These are phyloP conservation scores for Leishmania martiniquensis DNA, from an alignment of 208 protist species.

Conservation along the genomic window DNA sequence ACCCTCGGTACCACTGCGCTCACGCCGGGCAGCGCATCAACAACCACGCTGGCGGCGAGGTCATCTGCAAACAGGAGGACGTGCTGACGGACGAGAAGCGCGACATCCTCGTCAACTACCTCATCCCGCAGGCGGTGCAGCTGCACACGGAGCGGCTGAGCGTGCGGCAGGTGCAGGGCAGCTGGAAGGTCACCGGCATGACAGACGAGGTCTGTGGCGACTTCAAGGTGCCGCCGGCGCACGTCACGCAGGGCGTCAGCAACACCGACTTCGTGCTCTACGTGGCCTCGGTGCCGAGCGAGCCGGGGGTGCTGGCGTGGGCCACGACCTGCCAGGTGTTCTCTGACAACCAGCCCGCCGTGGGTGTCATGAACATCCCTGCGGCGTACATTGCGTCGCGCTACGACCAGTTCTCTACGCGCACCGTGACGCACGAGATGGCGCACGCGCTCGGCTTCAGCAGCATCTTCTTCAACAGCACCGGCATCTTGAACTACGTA, in stretches of 20 bases:
- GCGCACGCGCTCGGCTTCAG: too few relatives aligned
- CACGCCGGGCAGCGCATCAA: conserved; percentile 11
- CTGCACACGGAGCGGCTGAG: conserved; percentile 58
- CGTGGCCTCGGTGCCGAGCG: conserved; percentile 42
- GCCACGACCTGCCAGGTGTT: too few relatives aligned
- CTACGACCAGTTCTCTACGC: too few relatives aligned
- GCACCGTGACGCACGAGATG: too few relatives aligned
- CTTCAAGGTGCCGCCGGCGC: conserved; percentile 12
- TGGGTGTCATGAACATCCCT: too few relatives aligned
- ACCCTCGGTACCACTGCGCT: conserved; percentile 43
- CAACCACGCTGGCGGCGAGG: conserved; percentile 23
- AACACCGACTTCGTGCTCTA: conserved; percentile 73
- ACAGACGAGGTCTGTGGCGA: not conserved
- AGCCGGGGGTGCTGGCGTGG: too few relatives aligned
- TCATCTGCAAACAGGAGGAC: conserved; percentile 28
- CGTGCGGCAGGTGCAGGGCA: conserved; percentile 29
- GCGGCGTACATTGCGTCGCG: too few relatives aligned
- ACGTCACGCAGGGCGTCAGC: conserved; percentile 42
- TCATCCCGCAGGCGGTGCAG: conserved; percentile 41
- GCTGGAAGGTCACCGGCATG: conserved; percentile 28
- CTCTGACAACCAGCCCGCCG: too few relatives aligned
- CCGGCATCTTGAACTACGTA: not conserved
- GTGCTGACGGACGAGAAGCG: conserved; percentile 46
- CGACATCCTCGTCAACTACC: conserved; percentile 21
- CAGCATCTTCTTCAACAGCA: not conserved